Evolutionary conservation across 2,329 filamentous ascomycete genomes (phyloP).

Genomic region (Drechmeria coniospora): DNA sequence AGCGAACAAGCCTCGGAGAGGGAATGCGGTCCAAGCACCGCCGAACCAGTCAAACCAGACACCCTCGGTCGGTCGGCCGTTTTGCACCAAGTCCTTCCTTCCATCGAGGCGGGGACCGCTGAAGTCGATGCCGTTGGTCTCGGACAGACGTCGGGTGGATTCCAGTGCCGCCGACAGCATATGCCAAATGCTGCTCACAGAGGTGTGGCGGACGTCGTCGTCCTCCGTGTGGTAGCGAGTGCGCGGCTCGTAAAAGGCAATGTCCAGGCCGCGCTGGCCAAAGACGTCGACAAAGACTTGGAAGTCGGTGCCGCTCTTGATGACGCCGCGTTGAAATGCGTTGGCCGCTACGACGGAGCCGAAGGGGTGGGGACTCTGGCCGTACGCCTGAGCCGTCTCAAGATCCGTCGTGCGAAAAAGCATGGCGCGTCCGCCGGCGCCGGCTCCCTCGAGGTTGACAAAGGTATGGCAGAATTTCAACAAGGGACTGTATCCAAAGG

Average conservation of each 20-base stretch:
- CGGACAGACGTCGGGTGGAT: constrained; percentile 56
- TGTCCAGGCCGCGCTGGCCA: constrained; percentile 75
- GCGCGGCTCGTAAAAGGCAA: constrained; percentile 80
- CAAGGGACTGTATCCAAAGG: constrained; percentile 71
- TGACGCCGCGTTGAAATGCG: constrained; percentile 63
- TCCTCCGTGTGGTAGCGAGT: constrained; percentile 82
- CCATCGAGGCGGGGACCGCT: constrained; percentile 39
- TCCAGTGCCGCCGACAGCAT: constrained; percentile 78
- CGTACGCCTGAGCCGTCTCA: constrained; percentile 70
- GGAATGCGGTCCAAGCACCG: constrained; percentile 60
- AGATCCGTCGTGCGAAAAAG: constrained; percentile 80
- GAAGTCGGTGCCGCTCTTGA: constrained; percentile 83
- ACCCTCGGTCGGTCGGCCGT: constrained; percentile 49
- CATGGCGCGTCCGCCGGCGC: constrained; percentile 74
- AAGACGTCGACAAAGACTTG: constrained; percentile 62
- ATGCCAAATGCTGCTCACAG: constrained; percentile 64
- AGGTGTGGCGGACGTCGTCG: constrained; percentile 70
- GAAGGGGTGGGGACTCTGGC: constrained; percentile 57
- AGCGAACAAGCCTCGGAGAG: constrained; percentile 71
- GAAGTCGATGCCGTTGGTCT: constrained; percentile 52
- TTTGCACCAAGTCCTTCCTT: constrained; percentile 45
- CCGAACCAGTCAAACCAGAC: constrained; percentile 96
- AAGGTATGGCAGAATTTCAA: constrained; percentile 73
- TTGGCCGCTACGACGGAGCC: constrained; percentile 71
- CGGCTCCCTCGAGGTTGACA: constrained; percentile 87